phyloP scores from a whole-genome alignment of 1,284 basidiomycete species.

The Athelia psychrophila region DNA sequence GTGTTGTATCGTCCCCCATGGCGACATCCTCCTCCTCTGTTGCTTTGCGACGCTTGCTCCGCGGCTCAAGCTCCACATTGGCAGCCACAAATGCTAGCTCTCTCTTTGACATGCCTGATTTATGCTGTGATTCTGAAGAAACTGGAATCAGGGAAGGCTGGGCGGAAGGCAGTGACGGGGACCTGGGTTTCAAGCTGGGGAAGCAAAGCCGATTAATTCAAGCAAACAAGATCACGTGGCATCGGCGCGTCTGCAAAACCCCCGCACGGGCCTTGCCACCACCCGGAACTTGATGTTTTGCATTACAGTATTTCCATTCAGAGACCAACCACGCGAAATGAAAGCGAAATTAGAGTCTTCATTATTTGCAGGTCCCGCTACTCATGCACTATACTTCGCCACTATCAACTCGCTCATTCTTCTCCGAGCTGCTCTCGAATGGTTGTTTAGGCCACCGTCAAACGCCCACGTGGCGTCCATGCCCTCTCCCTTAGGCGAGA shows the following conservation, averaged over 20 bases:
- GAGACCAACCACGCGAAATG: too few species aligned
- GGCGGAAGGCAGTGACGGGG: not conserved
- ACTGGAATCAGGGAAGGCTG: not conserved
- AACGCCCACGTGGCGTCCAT: slow-evolving; percentile 64
- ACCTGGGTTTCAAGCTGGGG: not conserved
- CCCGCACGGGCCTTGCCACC: too few species aligned
- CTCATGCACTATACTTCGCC: slow-evolving; percentile 31
- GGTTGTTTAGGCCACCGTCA: slow-evolving; percentile 70
- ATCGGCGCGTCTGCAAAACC: not conserved
- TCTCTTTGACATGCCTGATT: slow-evolving; percentile 59
- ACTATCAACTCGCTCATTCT: slow-evolving; percentile 50
- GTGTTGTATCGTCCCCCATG: slow-evolving; percentile 26
- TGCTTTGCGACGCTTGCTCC: slow-evolving; percentile 69
- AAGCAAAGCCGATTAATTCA: not conserved
- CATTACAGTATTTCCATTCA: not conserved
- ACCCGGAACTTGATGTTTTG: too few species aligned
- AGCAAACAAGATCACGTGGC: not conserved
- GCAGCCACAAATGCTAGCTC: slow-evolving; percentile 51
- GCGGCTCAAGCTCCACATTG: slow-evolving; percentile 50
- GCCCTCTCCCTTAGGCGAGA: slow-evolving; percentile 19
- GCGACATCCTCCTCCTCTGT: slow-evolving; percentile 30
- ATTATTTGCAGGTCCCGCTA: too few species aligned
- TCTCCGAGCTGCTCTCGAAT: slow-evolving; percentile 59
- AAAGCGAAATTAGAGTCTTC: too few species aligned
- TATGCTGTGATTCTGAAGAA: not conserved